phyloP scores from a whole-genome alignment of 345 rosid genomes.

The Arabidopsis arenosa region DNA sequence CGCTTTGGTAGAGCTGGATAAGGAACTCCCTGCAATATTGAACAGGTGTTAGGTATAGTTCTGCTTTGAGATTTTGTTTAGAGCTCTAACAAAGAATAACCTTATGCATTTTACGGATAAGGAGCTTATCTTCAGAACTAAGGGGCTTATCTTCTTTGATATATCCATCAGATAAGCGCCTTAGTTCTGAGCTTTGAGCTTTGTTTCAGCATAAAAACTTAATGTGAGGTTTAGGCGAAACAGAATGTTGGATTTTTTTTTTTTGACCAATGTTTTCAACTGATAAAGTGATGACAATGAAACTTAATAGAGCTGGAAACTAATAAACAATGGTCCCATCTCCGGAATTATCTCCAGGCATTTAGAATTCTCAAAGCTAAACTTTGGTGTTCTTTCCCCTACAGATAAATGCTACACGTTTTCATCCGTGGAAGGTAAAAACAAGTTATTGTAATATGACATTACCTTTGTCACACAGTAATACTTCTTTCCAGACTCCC shows the following conservation, averaged over 20 bases:
- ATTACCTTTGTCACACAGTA: slow-evolving; percentile 95
- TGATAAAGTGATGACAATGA: not conserved
- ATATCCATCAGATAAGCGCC: slow-evolving; percentile 2
- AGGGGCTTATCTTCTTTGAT: not conserved
- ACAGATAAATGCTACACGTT: not conserved
- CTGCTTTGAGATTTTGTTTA: not conserved
- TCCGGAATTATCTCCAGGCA: not conserved
- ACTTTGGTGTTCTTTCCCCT: not conserved
- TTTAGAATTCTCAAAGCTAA: not conserved
- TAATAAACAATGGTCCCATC: not conserved
- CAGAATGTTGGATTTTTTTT: not conserved
- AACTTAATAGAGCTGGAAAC: not conserved
- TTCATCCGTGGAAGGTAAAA: not conserved
- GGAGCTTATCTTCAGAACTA: not conserved
- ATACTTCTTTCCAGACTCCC: slow-evolving; percentile 85
- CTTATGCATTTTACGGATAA: not conserved
- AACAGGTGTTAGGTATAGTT: not conserved
- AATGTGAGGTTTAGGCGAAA: not conserved
- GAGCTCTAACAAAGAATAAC: not conserved
- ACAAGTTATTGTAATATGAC: not conserved
- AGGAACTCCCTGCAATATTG: slow-evolving; percentile 67
- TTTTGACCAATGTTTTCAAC: not conserved
- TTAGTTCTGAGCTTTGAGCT: slow-evolving; percentile 2
- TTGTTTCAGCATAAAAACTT: not conserved
- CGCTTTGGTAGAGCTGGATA: slow-evolving; percentile 69